phyloP scores from a whole-genome alignment of 148 eudicot species.

The Rhododendron griersonianum region DNA sequence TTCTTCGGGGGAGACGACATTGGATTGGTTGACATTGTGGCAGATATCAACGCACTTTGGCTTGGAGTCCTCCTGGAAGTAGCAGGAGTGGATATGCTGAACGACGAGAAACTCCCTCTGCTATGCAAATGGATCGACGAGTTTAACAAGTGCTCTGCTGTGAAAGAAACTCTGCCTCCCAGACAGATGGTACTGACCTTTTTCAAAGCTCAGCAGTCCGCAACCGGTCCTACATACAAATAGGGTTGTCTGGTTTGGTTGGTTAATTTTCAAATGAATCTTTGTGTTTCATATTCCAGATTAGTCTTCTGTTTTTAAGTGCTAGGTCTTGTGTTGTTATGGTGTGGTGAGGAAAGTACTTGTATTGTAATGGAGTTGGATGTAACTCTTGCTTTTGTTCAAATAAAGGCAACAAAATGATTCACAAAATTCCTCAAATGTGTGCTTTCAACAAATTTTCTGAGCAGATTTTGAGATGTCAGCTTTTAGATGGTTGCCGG shows the following conservation, averaged over 20 bases:
- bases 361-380: neutral
- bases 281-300: neutral
- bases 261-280: neutral
- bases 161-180: neutral
- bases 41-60: conserved; percentile 36
- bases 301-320: neutral
- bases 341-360: neutral
- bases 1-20: conserved; percentile 48
- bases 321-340: neutral
- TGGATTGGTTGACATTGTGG: conserved; percentile 45
- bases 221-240: neutral
- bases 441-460: neutral
- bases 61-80: conserved; percentile 26
- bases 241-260: neutral
- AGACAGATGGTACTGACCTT: neutral
- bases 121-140: neutral
- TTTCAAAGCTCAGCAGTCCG: neutral
- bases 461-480: neutral
- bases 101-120: conserved; percentile 28
- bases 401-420: neutral
- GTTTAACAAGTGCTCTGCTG: neutral
- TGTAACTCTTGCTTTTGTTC: neutral
- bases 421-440: neutral
- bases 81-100: conserved; percentile 23
- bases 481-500: too few species aligned